A percentile compares a stretch with the other conserved stretches of the same genome.
phyloP scores from a whole-genome alignment of 306 rosid species.

The Prunus davidiana region DNA sequence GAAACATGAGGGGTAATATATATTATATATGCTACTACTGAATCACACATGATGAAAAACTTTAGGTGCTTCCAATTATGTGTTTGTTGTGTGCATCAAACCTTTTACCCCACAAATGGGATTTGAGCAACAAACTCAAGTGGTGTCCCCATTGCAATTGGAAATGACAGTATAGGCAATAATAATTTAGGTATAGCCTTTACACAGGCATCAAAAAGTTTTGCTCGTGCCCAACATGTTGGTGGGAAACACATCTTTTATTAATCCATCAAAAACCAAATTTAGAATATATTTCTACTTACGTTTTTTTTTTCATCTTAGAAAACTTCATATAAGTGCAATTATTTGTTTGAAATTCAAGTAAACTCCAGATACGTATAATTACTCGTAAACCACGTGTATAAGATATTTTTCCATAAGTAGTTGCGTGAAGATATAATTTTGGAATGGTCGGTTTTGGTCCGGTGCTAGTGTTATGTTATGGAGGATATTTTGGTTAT shows the following conservation, averaged over 20 bases:
- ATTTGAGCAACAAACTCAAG: conserved; percentile 16
- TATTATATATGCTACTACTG: background rate
- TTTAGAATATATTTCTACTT: background rate
- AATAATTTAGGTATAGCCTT: conserved; percentile 13
- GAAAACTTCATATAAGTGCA: no score
- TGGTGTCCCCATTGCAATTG: conserved; percentile 21
- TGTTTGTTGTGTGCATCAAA: background rate
- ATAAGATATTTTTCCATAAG: background rate
- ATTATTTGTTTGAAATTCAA: background rate
- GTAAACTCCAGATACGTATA: no score
- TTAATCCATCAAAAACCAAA: background rate
- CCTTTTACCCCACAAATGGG: conserved; percentile 9
- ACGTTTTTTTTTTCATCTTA: no score
- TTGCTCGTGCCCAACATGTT: conserved; percentile 25
- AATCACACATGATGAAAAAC: background rate
- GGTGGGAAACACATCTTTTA: conserved; percentile 43
- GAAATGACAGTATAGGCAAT: conserved; percentile 19
- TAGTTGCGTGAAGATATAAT: background rate
- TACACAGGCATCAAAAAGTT: conserved; percentile 28
- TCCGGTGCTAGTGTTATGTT: background rate
- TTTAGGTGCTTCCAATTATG: conserved; percentile 8
- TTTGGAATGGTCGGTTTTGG: background rate
- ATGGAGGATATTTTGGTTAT: conserved; percentile 1
- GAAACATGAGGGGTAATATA: background rate
- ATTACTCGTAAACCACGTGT: no score